Base-by-base conservation (phyloP, 2,329 filamentous ascomycete genomes). In the Phoma herbarum region DNA sequence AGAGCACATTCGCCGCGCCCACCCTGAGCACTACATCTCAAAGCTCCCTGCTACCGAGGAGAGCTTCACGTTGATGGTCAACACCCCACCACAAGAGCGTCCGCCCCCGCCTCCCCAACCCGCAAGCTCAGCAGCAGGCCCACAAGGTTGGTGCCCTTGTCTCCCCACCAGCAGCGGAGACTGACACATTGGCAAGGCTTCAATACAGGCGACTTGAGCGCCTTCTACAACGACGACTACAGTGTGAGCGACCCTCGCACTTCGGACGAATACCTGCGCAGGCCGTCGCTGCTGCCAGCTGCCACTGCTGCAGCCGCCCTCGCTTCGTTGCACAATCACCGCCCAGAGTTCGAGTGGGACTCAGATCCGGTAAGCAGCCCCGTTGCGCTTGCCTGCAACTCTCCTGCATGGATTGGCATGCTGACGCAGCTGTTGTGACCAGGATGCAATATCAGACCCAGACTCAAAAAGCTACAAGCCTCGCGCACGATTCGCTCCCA, bases 51-150 rank as follows among this genome's bases (percentile, higher is more conserved):
- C 95, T 47, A 99, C 94, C 69, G 94, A 97, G 79, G 67, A 98
- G 81, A 97, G 93, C 88, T 97, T 99, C 80, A 83, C 91, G 74
- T 84, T 97, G 77, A 98, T 98, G 95, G 92, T 98, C 78, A 96
- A 88, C 78, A 93, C 92, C 66, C 90, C 92, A 63, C 93, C 91
- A 11, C 89, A 89, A 62, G 89, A 92, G 76, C 86, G 86, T 71
- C 86, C 85, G 43, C 85, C 85, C 62, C 79, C 81, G 57, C 82
- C 80, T 72, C 79, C 76, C 76, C 76, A 73, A 58, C 61, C 79
- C 70, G 66, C 75, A 70, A 73, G 72, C 70, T 75, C 64, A 72
- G 72, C 64, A 72, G 72, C 76, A 69, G 70, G 65, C 60, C 64
- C 65, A 57, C 64, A 62, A 72, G 72, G 72, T 74, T 65, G 65